Evolutionary conservation across 768 basidiomycete species (phyloP).

Genomic region (Gelatoporia subvermispora): DNA sequence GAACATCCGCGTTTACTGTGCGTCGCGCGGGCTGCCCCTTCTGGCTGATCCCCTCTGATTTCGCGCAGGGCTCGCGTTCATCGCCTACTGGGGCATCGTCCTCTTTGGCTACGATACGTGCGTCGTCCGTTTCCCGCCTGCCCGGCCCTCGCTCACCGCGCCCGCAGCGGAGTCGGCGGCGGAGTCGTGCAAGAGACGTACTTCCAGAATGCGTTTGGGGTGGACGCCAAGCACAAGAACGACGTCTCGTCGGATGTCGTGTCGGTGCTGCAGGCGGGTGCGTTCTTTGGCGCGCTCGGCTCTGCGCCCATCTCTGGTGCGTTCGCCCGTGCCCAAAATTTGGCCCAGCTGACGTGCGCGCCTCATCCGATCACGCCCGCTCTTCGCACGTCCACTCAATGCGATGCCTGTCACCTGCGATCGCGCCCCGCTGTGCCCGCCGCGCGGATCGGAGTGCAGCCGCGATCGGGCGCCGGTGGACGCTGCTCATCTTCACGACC

Average conservation of each 20-base stretch:
- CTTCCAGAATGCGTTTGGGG: slow-evolving; percentile 60
- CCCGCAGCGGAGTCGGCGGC: slow-evolving; percentile 52
- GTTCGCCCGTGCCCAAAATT: slow-evolving; percentile 11
- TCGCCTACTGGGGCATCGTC: slow-evolving; percentile 77
- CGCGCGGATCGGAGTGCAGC: slow-evolving; percentile 30
- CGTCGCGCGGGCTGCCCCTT: slow-evolving; percentile 14
- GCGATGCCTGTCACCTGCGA: neutral
- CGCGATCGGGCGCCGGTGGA: slow-evolving; percentile 59
- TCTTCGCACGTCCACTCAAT: neutral
- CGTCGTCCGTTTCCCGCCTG: slow-evolving; percentile 16
- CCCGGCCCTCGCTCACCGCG: slow-evolving; percentile 16
- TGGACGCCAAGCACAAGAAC: slow-evolving; percentile 36
- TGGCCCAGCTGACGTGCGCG: neutral
- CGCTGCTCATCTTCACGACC: slow-evolving; percentile 54
- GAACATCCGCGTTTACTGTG: slow-evolving; percentile 67
- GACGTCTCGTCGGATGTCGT: slow-evolving; percentile 79
- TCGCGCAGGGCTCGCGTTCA: slow-evolving; percentile 59
- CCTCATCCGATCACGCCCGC: neutral
- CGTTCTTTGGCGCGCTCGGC: slow-evolving; percentile 81
- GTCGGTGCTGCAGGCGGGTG: slow-evolving; percentile 81
- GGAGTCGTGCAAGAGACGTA: slow-evolving; percentile 63
- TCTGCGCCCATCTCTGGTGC: slow-evolving; percentile 67
- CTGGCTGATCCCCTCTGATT: neutral
- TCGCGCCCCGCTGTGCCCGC: too few species aligned
- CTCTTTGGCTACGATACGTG: slow-evolving; percentile 80